phyloP scores from a whole-genome alignment of 495 filamentous ascomycete species.

The Saxispiralis lemnorum region DNA sequence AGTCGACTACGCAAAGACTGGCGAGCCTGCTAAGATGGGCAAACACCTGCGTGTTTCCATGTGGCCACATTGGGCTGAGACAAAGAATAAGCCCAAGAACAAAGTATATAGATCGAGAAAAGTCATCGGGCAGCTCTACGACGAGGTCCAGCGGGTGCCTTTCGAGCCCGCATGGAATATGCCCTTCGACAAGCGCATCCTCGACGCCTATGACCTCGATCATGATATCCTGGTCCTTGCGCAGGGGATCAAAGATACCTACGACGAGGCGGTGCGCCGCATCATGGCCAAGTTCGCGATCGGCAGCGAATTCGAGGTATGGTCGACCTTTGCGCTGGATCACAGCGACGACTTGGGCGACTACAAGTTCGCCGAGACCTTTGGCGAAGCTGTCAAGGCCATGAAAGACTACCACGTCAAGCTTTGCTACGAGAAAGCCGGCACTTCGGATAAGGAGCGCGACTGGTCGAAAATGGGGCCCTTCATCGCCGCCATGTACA shows the following conservation, averaged over 20 bases:
- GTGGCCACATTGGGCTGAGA: constrained; percentile 92
- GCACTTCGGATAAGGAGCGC: constrained; percentile 25
- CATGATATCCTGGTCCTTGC: constrained; percentile 39
- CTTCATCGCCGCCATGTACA: constrained; percentile 76
- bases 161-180: constrained; percentile 52
- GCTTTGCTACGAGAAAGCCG: constrained; percentile 42
- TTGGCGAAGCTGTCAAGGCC: constrained; percentile 43
- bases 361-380: constrained; percentile 74
- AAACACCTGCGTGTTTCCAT: constrained; percentile 36
- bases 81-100: constrained; percentile 31
- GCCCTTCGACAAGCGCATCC: constrained; percentile 62
- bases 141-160: constrained; percentile 46
- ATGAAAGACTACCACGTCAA: constrained; percentile 51
- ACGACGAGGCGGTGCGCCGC: constrained; percentile 58
- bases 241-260: constrained; percentile 49
- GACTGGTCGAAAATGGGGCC: constrained; percentile 42
- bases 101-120: constrained; percentile 47
- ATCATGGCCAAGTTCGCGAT: constrained; percentile 80
- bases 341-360: constrained; percentile 48
- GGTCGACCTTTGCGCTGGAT: constrained; percentile 62
- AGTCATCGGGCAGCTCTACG: constrained; percentile 71
- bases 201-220: constrained; percentile 40
- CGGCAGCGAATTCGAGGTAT: constrained; percentile 78
- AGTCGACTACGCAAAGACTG: constrained; percentile 89
- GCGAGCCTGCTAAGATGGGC: constrained; percentile 50